These are phyloP conservation scores for Cercospora zeina DNA, from an alignment of 2,329 filamentous ascomycete species.

Conservation along the genomic window DNA sequence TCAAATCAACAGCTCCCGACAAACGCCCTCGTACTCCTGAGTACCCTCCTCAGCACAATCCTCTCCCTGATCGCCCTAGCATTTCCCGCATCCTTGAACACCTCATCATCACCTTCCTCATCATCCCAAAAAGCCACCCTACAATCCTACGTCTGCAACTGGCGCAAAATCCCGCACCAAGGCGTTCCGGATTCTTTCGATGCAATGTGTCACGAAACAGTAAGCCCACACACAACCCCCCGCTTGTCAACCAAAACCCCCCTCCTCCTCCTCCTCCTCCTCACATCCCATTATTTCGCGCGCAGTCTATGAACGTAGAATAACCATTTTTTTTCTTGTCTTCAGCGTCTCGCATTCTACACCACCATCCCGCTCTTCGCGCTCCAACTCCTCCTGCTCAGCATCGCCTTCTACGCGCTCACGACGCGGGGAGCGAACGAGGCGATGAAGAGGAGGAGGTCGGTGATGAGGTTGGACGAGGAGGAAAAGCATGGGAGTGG, in stretches of 20 bases:
- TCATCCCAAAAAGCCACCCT: slow-evolving; percentile 38
- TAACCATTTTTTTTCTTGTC: slow-evolving; percentile 4
- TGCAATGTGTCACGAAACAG: slow-evolving; percentile 46
- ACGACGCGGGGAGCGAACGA: not conserved
- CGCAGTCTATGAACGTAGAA: no score
- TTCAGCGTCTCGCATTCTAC: slow-evolving; percentile 48
- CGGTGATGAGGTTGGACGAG: slow-evolving; percentile 23
- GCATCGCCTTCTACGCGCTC: slow-evolving; percentile 27
- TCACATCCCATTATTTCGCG: no score
- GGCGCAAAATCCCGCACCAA: slow-evolving; percentile 32
- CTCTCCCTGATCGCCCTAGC: slow-evolving; percentile 46
- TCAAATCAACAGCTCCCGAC: slow-evolving; percentile 46
- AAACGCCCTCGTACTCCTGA: slow-evolving; percentile 42
- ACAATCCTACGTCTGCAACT: slow-evolving; percentile 44
- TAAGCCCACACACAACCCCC: slow-evolving; percentile 33
- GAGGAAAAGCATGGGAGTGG: slow-evolving; percentile 27
- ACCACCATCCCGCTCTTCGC: slow-evolving; percentile 47
- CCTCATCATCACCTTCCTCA: slow-evolving; percentile 34
- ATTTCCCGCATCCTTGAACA: slow-evolving; percentile 41
- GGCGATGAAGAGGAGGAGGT: slow-evolving; percentile 1
- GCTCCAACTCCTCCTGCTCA: slow-evolving; percentile 40
- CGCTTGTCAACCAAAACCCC: no score
- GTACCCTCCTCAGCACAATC: slow-evolving; percentile 42
- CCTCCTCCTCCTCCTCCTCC: no score
- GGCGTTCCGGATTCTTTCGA: slow-evolving; percentile 41